These are phyloP conservation scores for Magnolia kwangsiensis DNA, from an alignment of 164 flowering plant species.

Conservation along the genomic window DNA sequence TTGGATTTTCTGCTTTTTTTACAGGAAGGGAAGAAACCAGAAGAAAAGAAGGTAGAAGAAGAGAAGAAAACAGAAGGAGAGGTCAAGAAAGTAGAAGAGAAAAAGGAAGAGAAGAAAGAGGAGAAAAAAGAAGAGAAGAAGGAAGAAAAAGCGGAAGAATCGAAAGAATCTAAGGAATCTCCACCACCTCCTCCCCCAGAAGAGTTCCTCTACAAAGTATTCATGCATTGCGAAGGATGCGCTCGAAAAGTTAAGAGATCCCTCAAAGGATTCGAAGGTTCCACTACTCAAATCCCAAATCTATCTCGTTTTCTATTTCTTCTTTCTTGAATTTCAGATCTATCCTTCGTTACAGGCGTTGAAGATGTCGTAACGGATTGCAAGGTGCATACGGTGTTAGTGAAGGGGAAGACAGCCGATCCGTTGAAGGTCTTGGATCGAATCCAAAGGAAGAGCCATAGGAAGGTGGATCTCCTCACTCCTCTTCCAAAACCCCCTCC, in stretches of 20 bases:
- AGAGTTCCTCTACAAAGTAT: conserved; percentile 55
- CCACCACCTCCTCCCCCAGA: conserved; percentile 27
- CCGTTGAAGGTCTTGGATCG: conserved; percentile 17
- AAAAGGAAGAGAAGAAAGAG: conserved; percentile 15
- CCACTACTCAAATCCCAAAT: background rate
- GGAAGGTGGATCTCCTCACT: conserved; percentile 18
- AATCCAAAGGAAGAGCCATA: conserved; percentile 14
- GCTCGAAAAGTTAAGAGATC: conserved; percentile 66
- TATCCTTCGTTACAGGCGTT: conserved; percentile 1
- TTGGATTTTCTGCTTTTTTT: background rate
- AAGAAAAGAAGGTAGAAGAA: conserved; percentile 19
- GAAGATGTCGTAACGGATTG: conserved; percentile 17
- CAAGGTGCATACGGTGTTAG: conserved; percentile 11
- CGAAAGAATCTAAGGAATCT: conserved; percentile 3
- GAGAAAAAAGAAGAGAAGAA: conserved; percentile 17
- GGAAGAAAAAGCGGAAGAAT: conserved; percentile 4
- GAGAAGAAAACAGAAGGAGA: conserved; percentile 18
- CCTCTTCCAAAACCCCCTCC: conserved; percentile 8
- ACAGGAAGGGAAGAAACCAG: conserved; percentile 28
- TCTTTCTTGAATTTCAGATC: background rate
- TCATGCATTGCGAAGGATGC: conserved; percentile 96
- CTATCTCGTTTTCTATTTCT: background rate
- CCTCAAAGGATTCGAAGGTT: conserved; percentile 71
- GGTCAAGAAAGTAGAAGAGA: conserved; percentile 11
- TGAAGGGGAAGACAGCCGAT: conserved; percentile 18